Base-by-base conservation (phyloP, 257 asterid genomes). In the Ligustrum vulgare region DNA sequence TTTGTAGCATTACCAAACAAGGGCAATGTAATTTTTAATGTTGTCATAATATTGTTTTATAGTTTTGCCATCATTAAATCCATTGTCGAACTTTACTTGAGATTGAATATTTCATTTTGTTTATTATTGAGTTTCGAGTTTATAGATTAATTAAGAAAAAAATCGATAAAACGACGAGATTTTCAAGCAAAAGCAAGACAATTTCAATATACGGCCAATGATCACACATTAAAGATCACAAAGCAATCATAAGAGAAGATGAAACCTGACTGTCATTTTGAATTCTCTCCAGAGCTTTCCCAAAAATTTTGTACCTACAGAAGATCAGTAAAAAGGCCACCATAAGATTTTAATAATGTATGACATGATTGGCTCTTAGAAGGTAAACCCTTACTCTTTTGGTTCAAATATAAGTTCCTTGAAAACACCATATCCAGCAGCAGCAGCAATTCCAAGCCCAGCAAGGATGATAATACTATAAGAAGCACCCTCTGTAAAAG, bases 401-500 rank as follows among this genome's bases (percentile, higher is more conserved):
- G 99, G 99, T 82, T 91, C 80, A 82, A 94, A 86, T 71, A 94
- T 83, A 76, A 94, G 98, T 82, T 92, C 97, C 66, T 82, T 94
- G 75, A 89, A 83, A 82, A 94, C 98, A n/a, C 86, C 99, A 86
- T 91, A 92, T 47, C 89, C 98, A 18, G 98, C 97, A 31, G 86
- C 91, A 28, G 78, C 93, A 81, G 97, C 98, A 74, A 94, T 70
- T 76, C 96, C 98, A 65, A 92, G 97, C 62, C 99, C 98, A 18
- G 92, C 97, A 71, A 94, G 96, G 81, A 94, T 94, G 81, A 89
- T 47, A 67, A 92, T 71, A 75, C 86, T 85, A 83, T 92, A 94
- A 23, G 98, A 92, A 83, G 97, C 96, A 81, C 98, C 99, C 85
- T 94, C 99, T 2, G 93, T 89, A 72, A 92, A 92, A 0, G 99